Evolutionary conservation across 164 flowering plant species (phyloP).

Genomic region (Akebia trifoliata): DNA sequence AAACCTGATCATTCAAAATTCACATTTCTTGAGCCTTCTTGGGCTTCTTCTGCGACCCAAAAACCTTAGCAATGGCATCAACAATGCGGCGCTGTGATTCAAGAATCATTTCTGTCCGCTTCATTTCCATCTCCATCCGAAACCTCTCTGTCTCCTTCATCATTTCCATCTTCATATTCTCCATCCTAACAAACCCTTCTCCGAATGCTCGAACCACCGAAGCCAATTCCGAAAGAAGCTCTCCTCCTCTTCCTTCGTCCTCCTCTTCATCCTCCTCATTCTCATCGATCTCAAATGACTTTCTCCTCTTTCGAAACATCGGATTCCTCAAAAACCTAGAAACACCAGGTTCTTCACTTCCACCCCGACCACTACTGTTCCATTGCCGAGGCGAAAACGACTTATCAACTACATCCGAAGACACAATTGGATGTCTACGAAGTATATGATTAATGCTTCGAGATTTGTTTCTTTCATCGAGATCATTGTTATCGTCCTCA

Average conservation of each 20-base stretch:
- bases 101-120: constrained; percentile 61
- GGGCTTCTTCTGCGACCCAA: constrained; percentile 33
- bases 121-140: constrained; percentile 79
- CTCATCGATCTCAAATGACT: constrained; percentile 1
- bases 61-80: constrained; percentile 41
- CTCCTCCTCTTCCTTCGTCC: constrained; percentile 24
- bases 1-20: constrained; percentile 7
- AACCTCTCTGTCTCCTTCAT: constrained; percentile 59
- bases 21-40: constrained; percentile 20
- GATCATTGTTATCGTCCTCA: constrained; percentile 23
- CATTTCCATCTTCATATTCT: constrained; percentile 81
- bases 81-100: constrained; percentile 55
- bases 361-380: constrained; percentile 2
- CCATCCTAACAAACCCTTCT: constrained; percentile 56
- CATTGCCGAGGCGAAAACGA: neutral
- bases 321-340: constrained; percentile 22
- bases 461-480: constrained; percentile 24
- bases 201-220: constrained; percentile 52
- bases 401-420: constrained; percentile 1
- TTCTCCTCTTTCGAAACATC: constrained; percentile 22
- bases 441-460: constrained; percentile 45
- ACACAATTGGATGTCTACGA: constrained; percentile 21
- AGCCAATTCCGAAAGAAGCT: constrained; percentile 38
- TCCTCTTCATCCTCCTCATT: constrained; percentile 15
- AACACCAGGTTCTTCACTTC: neutral